Base-by-base conservation (phyloP, 2,329 filamentous ascomycete species). In the Neobulgaria alba region DNA sequence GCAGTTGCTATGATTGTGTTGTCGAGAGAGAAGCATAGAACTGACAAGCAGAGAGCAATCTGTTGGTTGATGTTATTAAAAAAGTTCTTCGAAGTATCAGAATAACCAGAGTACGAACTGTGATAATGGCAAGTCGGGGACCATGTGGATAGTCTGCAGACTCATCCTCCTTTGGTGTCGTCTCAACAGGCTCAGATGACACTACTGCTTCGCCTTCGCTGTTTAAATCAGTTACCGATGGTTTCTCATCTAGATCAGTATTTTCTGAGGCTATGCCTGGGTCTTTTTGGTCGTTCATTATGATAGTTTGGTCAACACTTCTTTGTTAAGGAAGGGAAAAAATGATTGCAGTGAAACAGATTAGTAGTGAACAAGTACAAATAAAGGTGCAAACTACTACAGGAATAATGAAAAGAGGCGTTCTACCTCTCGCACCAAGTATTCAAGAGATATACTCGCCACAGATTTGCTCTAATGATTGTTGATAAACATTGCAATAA, bases 1-100 rank as follows among this genome's bases (percentile, higher is more conserved):
- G 30, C 30, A 33, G 69, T 73, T 3, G 68, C 67, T 12, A 73
- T 64, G 39, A 73, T 73, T 20, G 69, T 73, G 63, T 68, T 33
- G 21, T 48, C 46, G 3, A 48, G 37, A n/a, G n/a, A n/a, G n/a
- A n/a, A n/a, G n/a, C n/a, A n/a, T n/a, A n/a, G n/a, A n/a, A n/a
- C n/a, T n/a, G n/a, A n/a, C n/a, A n/a, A n/a, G 30, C 18, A 16
- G 30, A 14, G 18, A 33, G 15, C 5, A 33, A 16, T 7, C 14
- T 33, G n/a, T 33, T 33, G 30, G 15, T 17, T 33, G 12, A 14
- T n/a, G 12, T 15, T 18, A 29, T 38, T 33, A 33, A 15, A 29
- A 29, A 26, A 14, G 35, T 29, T 37, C 35, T 26, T 33, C 31
- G 15, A 26, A 29, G 20, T 21, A 26, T 37, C 35, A 16, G 35